Conservation (phyloP, 306 rosid species). For the Acacia confusa region DNA sequence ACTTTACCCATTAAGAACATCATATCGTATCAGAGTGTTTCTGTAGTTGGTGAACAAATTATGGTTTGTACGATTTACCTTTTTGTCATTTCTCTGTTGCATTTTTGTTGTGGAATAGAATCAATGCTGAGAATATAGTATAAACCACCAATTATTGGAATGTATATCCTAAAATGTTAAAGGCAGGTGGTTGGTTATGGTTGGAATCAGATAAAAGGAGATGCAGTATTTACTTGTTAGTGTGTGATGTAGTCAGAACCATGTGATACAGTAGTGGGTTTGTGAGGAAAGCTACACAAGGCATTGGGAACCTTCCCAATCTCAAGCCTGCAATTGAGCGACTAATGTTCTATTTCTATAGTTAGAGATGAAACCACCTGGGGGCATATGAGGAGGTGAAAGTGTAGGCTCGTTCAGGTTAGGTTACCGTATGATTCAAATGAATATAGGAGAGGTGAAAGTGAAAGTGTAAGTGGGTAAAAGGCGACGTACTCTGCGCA, state of each 20-base stretch:
- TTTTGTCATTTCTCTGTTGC: not conserved
- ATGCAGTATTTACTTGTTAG: not conserved
- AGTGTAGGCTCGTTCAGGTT: conserved; percentile 27
- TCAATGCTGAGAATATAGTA: not conserved
- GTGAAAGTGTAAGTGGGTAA: too few relatives aligned
- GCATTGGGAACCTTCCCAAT: not conserved
- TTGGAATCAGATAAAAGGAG: not conserved
- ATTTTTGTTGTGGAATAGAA: conserved; percentile 19
- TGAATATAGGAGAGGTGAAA: not conserved
- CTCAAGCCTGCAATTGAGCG: not conserved
- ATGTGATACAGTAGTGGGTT: not conserved
- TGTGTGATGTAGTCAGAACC: conserved; percentile 21
- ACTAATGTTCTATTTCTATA: not conserved
- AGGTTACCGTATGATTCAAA: not conserved
- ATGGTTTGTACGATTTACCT: not conserved
- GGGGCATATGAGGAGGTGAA: conserved; percentile 6
- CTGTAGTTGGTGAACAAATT: not conserved
- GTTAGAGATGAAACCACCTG: not conserved
- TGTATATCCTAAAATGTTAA: not conserved
- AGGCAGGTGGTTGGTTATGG: not conserved
- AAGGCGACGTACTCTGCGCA: accelerated
- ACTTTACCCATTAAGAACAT: not conserved
- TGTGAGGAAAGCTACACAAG: not conserved
- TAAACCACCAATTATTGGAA: not conserved
- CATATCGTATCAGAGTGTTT: conserved; percentile 1